A percentile compares a stretch with the other conserved stretches of the same genome.
Evolutionary conservation across 2,329 filamentous ascomycete genomes (phyloP).

Genomic region (Harringtonia lauricola): DNA sequence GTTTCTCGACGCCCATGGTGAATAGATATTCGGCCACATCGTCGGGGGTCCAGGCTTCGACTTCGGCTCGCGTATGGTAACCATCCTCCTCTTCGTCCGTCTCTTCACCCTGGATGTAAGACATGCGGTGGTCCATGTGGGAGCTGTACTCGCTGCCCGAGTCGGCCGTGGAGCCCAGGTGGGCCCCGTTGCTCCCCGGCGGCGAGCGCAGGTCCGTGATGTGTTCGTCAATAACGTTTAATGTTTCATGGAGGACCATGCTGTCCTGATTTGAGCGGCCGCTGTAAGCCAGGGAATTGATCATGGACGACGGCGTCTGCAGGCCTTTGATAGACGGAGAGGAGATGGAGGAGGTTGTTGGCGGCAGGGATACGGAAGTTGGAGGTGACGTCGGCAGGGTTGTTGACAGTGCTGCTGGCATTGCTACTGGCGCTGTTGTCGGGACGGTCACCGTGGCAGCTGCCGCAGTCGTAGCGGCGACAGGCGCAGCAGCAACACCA

Average conservation of each 20-base stretch:
- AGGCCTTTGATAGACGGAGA: constrained; percentile 14
- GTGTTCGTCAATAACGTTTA: constrained; percentile 94
- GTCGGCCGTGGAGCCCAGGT: constrained; percentile 50
- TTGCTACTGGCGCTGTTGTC: no score
- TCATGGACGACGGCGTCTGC: constrained; percentile 6
- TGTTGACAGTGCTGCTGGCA: no score
- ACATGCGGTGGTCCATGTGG: constrained; percentile 63
- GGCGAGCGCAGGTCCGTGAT: constrained; percentile 71
- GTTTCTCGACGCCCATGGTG: constrained; percentile 71
- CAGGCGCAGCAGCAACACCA: no score
- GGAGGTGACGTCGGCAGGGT: no score
- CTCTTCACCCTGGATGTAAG: constrained; percentile 88
- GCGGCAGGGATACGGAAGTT: neutral
- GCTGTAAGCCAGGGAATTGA: constrained; percentile 23
- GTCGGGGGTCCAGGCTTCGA: constrained; percentile 67
- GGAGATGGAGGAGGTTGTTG: constrained; percentile 12
- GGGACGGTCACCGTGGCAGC: no score
- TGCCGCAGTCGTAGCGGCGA: no score
- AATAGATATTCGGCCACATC: constrained; percentile 87
- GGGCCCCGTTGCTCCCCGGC: constrained; percentile 33
- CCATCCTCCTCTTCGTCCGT: constrained; percentile 84
- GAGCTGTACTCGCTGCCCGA: constrained; percentile 87
- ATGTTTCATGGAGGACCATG: constrained; percentile 83
- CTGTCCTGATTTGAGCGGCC: constrained; percentile 41
- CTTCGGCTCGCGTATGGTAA: constrained; percentile 57